These are phyloP conservation scores for Detonula confervacea DNA, from an alignment of 352 stramenopile genomes.

Conservation along the genomic window DNA sequence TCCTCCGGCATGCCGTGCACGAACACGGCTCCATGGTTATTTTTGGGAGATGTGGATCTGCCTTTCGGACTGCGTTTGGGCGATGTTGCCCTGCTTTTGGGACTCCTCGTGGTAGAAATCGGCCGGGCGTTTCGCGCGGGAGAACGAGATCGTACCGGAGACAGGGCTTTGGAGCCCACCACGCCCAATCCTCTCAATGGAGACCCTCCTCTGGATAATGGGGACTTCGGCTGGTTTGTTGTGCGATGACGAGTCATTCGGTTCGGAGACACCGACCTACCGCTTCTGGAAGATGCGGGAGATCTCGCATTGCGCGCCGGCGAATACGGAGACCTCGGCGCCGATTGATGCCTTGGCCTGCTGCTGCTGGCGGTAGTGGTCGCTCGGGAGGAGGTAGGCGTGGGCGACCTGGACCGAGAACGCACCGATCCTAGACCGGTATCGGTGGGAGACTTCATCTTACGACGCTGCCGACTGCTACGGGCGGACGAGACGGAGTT, in stretches of 20 bases:
- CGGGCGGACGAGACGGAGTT: too few species aligned
- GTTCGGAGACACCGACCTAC: constrained; percentile 23
- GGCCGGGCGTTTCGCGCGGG: too few species aligned
- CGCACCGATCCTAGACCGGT: background rate
- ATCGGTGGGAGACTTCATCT: constrained; percentile 13
- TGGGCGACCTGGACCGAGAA: constrained; percentile 12
- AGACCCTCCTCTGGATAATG: too few species aligned
- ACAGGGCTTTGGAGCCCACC: constrained; percentile 11
- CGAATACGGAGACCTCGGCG: background rate
- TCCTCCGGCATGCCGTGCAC: constrained; percentile 53
- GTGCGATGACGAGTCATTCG: constrained; percentile 6
- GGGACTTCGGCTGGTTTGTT: background rate
- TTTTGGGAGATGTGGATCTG: constrained; percentile 1
- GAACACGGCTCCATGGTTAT: constrained; percentile 32
- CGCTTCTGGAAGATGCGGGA: constrained; percentile 7
- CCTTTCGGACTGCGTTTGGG: constrained; percentile 14
- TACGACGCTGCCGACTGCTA: background rate
- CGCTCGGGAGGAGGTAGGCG: background rate
- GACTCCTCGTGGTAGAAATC: too few species aligned
- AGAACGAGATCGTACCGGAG: constrained; percentile 14
- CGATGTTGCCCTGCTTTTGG: constrained; percentile 17
- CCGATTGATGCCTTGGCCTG: too few species aligned
- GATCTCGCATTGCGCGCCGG: too few species aligned
- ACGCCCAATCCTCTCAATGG: background rate
- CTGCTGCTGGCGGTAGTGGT: too few species aligned